A percentile compares a stretch with the other conserved stretches of the same genome.
These are phyloP conservation scores for Suillus hirtellus DNA, from an alignment of 768 basidiomycete genomes.

Conservation along the genomic window DNA sequence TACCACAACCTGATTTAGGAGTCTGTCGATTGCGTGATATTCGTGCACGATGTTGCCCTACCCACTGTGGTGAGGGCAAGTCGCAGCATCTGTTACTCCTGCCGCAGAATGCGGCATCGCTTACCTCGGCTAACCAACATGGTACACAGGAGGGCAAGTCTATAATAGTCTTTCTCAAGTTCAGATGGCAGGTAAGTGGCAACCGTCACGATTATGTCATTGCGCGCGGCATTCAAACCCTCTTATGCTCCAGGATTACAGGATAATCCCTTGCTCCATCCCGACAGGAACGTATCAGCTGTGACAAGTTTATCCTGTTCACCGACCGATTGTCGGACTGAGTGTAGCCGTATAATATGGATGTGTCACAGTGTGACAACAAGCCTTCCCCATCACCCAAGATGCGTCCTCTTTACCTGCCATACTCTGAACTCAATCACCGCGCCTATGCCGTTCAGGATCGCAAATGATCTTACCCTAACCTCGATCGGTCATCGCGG, in stretches of 20 bases:
- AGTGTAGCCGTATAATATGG: slow-evolving; percentile 86
- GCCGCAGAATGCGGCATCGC: not conserved
- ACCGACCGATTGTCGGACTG: slow-evolving; percentile 70
- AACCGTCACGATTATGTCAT: slow-evolving; percentile 16
- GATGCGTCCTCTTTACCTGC: slow-evolving; percentile 40
- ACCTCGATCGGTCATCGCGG: slow-evolving; percentile 86
- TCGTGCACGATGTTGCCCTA: not conserved
- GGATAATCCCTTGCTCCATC: slow-evolving; percentile 80
- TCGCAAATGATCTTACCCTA: slow-evolving; percentile 54
- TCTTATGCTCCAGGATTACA: slow-evolving; percentile 64
- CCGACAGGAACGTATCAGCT: slow-evolving; percentile 58
- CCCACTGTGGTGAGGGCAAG: not conserved
- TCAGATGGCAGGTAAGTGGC: slow-evolving; percentile 48
- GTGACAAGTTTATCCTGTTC: not conserved
- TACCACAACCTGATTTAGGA: not conserved
- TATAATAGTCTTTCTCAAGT: slow-evolving; percentile 9
- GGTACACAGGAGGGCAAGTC: not conserved
- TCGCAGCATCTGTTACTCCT: not conserved
- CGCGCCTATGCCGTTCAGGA: slow-evolving; percentile 65
- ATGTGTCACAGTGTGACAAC: slow-evolving; percentile 64
- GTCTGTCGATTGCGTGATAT: not conserved
- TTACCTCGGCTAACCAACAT: not conserved
- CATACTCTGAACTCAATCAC: slow-evolving; percentile 11
- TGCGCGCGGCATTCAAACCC: not conserved
- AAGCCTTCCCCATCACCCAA: slow-evolving; percentile 88